phyloP scores from a whole-genome alignment of 352 stramenopile species.

The Phytophthora syringae region DNA sequence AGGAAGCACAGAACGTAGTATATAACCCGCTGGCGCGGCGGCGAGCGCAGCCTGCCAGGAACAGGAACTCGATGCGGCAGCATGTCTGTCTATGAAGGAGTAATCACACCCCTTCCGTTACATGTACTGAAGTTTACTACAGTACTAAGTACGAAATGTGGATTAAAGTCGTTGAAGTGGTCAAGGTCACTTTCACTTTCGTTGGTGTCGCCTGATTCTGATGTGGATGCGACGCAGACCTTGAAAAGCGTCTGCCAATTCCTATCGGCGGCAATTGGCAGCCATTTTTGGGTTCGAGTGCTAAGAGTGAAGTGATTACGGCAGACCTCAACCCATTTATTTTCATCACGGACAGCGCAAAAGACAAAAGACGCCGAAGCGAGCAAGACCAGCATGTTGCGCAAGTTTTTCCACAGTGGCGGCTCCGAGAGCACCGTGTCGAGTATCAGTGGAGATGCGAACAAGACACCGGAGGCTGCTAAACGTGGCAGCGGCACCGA shows the following conservation, averaged over 20 bases:
- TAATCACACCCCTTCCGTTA: conserved; percentile 19
- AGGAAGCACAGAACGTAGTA: conserved; percentile 41
- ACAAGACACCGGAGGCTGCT: conserved; percentile 8
- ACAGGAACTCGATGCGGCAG: conserved; percentile 38
- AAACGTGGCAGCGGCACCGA: conserved; percentile 7
- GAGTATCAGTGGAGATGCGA: conserved; percentile 1
- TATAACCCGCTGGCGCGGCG: conserved; percentile 30
- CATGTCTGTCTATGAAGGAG: conserved; percentile 22
- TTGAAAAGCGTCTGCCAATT: background rate
- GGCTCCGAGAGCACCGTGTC: conserved; percentile 22
- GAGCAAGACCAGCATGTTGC: conserved; percentile 45
- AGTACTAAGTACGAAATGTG: conserved; percentile 26
- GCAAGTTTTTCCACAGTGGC: conserved; percentile 59
- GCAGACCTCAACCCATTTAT: conserved; percentile 19
- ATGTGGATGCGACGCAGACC: conserved; percentile 1
- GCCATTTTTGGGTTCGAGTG: conserved; percentile 24
- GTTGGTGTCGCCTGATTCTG: background rate
- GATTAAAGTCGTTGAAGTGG: conserved; percentile 12
- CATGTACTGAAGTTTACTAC: background rate
- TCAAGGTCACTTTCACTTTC: background rate
- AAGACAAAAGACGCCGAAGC: background rate
- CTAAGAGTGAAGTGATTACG: conserved; percentile 20
- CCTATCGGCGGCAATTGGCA: too few relatives aligned
- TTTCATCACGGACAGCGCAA: conserved; percentile 18
- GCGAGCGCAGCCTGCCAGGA: conserved; percentile 17